Evolutionary conservation across 1,139 yeast genomes (phyloP).

Genomic region (Ashbya aceris): DNA sequence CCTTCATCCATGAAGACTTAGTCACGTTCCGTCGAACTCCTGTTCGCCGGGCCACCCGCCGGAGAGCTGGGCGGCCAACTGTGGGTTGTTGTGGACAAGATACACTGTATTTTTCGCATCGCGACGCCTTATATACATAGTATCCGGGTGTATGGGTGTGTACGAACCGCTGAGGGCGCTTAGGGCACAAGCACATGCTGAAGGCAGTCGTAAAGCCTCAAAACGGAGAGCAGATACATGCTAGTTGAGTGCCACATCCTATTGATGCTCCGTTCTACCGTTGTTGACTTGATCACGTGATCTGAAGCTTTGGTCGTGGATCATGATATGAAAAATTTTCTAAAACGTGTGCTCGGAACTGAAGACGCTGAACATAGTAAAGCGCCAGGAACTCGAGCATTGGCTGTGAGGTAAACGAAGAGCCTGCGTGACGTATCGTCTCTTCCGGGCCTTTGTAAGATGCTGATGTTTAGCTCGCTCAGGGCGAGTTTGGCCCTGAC

Average conservation of each 20-base stretch:
- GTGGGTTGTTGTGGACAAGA: neutral
- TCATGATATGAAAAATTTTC: no score
- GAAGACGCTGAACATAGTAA: no score
- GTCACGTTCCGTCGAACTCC: constrained; percentile 6
- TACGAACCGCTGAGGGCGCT: neutral
- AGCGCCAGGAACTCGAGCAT: no score
- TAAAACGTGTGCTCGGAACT: no score
- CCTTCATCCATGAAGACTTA: neutral
- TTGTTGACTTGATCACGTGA: no score
- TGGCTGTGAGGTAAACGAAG: no score
- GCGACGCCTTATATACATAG: neutral
- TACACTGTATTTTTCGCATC: neutral
- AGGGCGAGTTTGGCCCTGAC: constrained; percentile 1
- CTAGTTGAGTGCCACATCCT: no score
- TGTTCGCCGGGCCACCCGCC: constrained; percentile 4
- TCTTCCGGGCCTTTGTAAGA: neutral
- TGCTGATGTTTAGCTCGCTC: constrained; percentile 2
- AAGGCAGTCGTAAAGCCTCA: no score
- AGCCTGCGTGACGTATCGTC: no score
- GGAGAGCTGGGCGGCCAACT: neutral
- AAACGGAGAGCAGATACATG: no score
- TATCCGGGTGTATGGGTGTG: neutral
- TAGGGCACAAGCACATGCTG: neutral
- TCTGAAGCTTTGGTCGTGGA: no score
- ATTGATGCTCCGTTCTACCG: no score